Conservation (phyloP, 2,329 filamentous ascomycete genomes). For the Neospermospora avenae region DNA sequence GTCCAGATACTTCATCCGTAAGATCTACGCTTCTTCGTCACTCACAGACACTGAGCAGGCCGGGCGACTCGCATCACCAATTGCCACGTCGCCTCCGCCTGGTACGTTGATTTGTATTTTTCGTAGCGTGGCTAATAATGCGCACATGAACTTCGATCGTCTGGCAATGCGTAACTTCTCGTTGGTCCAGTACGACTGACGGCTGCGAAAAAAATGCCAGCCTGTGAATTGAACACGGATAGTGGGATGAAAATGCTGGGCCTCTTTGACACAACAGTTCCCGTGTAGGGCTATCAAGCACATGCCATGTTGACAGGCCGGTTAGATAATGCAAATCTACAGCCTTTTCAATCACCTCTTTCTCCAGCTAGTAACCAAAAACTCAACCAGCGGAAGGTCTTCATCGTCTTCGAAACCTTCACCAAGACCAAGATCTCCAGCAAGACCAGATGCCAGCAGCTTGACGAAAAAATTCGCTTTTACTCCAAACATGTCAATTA, state of each 20-base stretch:
- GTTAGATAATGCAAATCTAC: not conserved
- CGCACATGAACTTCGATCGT: slow-evolving; percentile 96
- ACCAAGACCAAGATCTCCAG: not conserved
- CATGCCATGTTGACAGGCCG: no score
- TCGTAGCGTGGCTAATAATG: slow-evolving; percentile 77
- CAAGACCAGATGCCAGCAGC: no score
- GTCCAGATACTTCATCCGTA: not conserved
- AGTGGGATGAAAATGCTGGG: no score
- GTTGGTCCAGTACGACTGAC: slow-evolving; percentile 83
- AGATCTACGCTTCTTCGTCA: not conserved
- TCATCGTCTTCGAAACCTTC: not conserved
- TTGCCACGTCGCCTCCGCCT: slow-evolving; percentile 62
- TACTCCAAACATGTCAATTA: not conserved
- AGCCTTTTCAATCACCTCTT: not conserved
- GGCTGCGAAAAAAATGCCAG: slow-evolving; percentile 81
- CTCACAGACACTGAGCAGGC: slow-evolving; percentile 50
- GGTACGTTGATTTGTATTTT: slow-evolving; percentile 86
- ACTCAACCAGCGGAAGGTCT: not conserved
- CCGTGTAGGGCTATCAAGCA: no score
- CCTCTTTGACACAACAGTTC: no score
- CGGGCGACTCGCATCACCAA: slow-evolving; percentile 70
- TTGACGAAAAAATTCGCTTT: no score
- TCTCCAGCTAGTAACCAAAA: not conserved
- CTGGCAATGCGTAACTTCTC: slow-evolving; percentile 78
- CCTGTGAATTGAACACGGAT: no score